Evolutionary conservation across 2,329 filamentous ascomycete species (phyloP).

Genomic region (Cryoendolithus antarcticus): DNA sequence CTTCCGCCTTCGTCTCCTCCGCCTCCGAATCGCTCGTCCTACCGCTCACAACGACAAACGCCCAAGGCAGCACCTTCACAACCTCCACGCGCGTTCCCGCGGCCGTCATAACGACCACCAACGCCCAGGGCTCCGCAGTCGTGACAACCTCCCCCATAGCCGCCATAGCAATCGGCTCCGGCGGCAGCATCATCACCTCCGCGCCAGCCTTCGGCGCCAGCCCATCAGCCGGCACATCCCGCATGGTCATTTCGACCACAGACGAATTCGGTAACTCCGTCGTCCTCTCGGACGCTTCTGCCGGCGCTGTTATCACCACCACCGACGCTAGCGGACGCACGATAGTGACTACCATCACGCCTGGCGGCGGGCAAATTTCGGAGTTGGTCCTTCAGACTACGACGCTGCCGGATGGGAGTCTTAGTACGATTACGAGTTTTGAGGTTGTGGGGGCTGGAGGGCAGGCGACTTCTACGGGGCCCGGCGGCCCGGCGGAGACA

Average conservation of each 20-base stretch:
- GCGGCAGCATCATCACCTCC: conserved; percentile 26
- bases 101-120: conserved; percentile 26
- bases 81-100: conserved; percentile 28
- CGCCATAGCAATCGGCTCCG: conserved; percentile 26
- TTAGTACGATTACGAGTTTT: conserved; percentile 32
- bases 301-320: conserved; percentile 31
- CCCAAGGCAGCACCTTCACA: conserved; percentile 22
- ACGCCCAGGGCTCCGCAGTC: conserved; percentile 25
- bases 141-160: conserved; percentile 25
- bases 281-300: conserved; percentile 19
- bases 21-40: conserved; percentile 20
- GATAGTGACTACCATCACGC: conserved; percentile 36
- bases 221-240: conserved; percentile 11
- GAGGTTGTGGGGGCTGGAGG: conserved; percentile 26
- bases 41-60: conserved; percentile 20
- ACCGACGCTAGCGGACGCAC: conserved; percentile 30
- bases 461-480: conserved; percentile 7
- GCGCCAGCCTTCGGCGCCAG: conserved; percentile 26
- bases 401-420: conserved; percentile 22
- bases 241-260: conserved; percentile 21
- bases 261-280: conserved; percentile 28
- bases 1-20: conserved; percentile 25
- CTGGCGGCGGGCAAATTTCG: conserved; percentile 28
- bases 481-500: neutral
- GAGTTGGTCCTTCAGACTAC: conserved; percentile 27